Evolutionary conservation across 2,329 filamentous ascomycete species (phyloP).

Genomic region (Aspergillus melleus): DNA sequence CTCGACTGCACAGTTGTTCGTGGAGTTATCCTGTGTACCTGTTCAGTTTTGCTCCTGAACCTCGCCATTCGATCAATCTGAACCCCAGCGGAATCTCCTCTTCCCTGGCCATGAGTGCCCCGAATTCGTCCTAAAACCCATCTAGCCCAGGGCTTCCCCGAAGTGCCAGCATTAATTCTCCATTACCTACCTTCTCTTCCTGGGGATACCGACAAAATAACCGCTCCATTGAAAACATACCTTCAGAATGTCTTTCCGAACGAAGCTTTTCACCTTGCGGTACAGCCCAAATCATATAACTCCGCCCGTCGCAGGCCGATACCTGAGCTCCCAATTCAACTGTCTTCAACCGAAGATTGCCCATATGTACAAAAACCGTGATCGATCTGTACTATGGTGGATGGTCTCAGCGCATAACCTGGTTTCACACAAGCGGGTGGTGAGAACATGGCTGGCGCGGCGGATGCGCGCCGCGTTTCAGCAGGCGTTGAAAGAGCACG

Average conservation of each 20-base stretch:
- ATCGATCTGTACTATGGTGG: constrained; percentile 51
- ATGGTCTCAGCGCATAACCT: constrained; percentile 35
- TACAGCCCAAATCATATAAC: constrained; percentile 25
- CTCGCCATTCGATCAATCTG: neutral
- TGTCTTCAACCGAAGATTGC: constrained; percentile 40
- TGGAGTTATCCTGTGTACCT: too few relatives aligned
- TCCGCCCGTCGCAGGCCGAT: constrained; percentile 32
- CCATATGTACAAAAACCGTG: constrained; percentile 38
- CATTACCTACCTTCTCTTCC: neutral
- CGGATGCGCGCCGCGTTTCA: constrained; percentile 48
- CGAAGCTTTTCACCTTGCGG: constrained; percentile 23
- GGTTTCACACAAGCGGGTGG: constrained; percentile 39
- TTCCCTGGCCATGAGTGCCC: neutral
- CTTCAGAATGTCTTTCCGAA: constrained; percentile 8
- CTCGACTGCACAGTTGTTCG: too few relatives aligned
- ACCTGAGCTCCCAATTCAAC: constrained; percentile 29
- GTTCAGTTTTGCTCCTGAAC: too few relatives aligned
- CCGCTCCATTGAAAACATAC: constrained; percentile 5
- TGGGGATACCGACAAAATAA: neutral
- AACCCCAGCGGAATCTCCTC: too few relatives aligned
- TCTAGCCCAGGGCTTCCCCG: neutral
- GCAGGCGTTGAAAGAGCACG: constrained; percentile 46
- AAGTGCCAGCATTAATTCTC: neutral
- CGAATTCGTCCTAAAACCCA: neutral
- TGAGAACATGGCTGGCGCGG: constrained; percentile 49